Evolutionary conservation across 805 yeast species (phyloP).

Genomic region (Candida sphagnicola): DNA sequence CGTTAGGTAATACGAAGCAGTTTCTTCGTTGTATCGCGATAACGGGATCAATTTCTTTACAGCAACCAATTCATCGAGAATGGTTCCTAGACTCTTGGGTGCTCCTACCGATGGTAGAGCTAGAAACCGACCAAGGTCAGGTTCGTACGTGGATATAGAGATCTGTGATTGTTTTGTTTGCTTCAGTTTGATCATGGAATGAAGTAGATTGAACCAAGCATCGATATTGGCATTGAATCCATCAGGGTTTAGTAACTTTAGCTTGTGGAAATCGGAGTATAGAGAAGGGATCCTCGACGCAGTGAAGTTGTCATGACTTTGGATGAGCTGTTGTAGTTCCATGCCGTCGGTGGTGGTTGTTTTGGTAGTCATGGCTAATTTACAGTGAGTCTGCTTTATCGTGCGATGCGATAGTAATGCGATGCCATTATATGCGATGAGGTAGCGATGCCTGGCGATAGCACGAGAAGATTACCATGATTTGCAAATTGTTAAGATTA

Average conservation of each 20-base stretch:
- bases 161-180: slow-evolving; percentile 13
- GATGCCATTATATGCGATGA: not conserved
- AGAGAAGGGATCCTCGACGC: slow-evolving; percentile 29
- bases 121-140: slow-evolving; percentile 15
- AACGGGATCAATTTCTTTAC: slow-evolving; percentile 17
- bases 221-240: slow-evolving; percentile 40
- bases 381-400: too few relatives aligned
- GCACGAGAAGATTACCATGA: too few relatives aligned
- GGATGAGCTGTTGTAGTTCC: slow-evolving; percentile 12
- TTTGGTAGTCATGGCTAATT: too few relatives aligned
- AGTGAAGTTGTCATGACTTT: slow-evolving; percentile 17
- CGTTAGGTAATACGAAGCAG: slow-evolving; percentile 4
- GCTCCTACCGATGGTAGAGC: slow-evolving; percentile 26
- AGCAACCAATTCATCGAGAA: slow-evolving; percentile 22
- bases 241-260: slow-evolving; percentile 33
- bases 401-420: not conserved
- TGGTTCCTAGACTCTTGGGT: slow-evolving; percentile 23
- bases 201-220: slow-evolving; percentile 29
- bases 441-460: too few relatives aligned
- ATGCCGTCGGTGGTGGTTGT: not conserved
- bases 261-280: slow-evolving; percentile 30
- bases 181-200: slow-evolving; percentile 15
- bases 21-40: slow-evolving; percentile 8
- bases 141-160: slow-evolving; percentile 13
- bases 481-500: not conserved